phyloP scores from a whole-genome alignment of 129 eudicot species.

The Centrapalus pauciflorus region DNA sequence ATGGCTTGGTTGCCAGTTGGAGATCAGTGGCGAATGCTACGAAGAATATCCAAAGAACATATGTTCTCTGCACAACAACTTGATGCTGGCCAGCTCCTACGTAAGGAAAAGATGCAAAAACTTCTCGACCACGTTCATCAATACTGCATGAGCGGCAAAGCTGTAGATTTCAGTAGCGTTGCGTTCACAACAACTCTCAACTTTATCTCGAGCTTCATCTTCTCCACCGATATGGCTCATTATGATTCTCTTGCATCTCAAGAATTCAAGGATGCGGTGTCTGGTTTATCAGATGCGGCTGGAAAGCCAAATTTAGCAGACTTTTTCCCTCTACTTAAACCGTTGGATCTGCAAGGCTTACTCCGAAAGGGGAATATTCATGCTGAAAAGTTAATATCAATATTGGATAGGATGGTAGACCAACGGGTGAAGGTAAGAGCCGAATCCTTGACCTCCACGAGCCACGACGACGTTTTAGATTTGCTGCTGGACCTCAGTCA shows the following conservation, averaged over 20 bases:
- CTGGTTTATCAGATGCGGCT: not conserved
- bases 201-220: constrained; percentile 6
- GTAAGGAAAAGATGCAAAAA: constrained; percentile 16
- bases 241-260: constrained; percentile 10
- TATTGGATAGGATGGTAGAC: not conserved
- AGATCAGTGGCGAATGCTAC: constrained; percentile 17
- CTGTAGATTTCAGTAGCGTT: constrained; percentile 12
- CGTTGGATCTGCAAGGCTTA: constrained; percentile 8
- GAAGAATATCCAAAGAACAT: constrained; percentile 24
- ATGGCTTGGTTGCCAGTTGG: constrained; percentile 21
- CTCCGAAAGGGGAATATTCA: not conserved
- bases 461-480: constrained; percentile 12
- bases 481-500: constrained; percentile 10
- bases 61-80: constrained; percentile 17
- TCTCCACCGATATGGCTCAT: constrained; percentile 14
- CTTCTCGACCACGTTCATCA: constrained; percentile 20
- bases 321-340: constrained; percentile 20
- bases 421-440: constrained; percentile 8
- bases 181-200: constrained; percentile 7
- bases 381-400: not conserved
- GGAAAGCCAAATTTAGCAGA: constrained; percentile 15
- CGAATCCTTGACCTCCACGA: not conserved
- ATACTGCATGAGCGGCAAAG: not conserved
- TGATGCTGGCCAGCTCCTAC: constrained; percentile 23
- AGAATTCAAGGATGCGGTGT: constrained; percentile 9